phyloP scores from a whole-genome alignment of 192 early-diverging fungal species.

The Podila epigama region DNA sequence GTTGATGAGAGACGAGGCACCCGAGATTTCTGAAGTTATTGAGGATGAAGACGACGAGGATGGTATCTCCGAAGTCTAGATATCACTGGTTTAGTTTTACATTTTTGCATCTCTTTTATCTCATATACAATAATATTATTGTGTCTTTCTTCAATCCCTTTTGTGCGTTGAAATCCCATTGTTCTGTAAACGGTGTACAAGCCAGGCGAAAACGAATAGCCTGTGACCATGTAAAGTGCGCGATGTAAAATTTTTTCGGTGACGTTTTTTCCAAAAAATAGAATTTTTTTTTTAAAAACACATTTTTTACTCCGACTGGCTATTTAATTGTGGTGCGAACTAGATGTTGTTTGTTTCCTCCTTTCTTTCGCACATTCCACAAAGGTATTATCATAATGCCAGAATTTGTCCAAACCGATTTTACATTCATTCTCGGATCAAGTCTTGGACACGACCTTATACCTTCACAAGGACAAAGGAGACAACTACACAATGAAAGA shows the following conservation, averaged over 20 bases:
- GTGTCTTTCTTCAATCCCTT: too few relatives aligned
- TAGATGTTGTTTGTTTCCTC: slow-evolving; percentile 1
- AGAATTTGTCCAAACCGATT: neutral
- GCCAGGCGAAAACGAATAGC: too few relatives aligned
- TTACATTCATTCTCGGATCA: neutral
- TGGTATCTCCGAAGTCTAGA: slow-evolving; percentile 29
- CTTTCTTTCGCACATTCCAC: slow-evolving; percentile 6
- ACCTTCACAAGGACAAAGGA: too few relatives aligned
- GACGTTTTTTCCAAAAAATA: too few relatives aligned
- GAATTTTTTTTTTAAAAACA: too few relatives aligned
- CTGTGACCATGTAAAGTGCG: too few relatives aligned
- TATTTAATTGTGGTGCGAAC: neutral
- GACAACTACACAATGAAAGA: too few relatives aligned
- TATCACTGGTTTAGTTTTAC: neutral
- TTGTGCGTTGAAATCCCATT: too few relatives aligned
- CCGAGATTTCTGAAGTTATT: slow-evolving; percentile 49
- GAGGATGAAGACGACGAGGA: slow-evolving; percentile 38
- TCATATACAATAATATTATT: neutral
- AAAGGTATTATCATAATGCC: neutral
- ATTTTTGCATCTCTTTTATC: neutral
- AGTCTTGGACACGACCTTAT: too few relatives aligned
- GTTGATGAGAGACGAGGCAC: slow-evolving; percentile 80
- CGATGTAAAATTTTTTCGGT: too few relatives aligned
- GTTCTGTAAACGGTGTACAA: too few relatives aligned
- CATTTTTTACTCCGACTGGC: too few relatives aligned